Evolutionary conservation across 1,284 basidiomycete genomes (phyloP).

Genomic region (Trichosporon sp.): DNA sequence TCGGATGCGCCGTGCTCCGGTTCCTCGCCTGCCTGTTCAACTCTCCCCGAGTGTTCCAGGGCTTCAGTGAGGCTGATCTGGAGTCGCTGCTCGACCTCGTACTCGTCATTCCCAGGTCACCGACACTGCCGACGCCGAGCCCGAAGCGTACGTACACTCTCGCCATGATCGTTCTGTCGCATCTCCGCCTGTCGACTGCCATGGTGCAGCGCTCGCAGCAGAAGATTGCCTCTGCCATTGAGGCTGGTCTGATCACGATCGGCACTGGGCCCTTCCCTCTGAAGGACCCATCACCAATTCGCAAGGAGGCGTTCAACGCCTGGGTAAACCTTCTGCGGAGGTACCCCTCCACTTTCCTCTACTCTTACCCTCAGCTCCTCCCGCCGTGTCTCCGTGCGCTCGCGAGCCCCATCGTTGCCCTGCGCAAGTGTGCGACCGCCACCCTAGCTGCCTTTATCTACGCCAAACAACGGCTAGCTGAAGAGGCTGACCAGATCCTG

Average conservation of each 20-base stretch:
- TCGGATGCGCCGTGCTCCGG: constrained; percentile 46
- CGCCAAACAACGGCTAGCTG: constrained; percentile 38
- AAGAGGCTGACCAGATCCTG: constrained; percentile 25
- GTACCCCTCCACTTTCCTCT: constrained; percentile 50
- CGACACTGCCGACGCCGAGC: constrained; percentile 50
- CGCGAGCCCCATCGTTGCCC: constrained; percentile 27
- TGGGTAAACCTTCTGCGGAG: constrained; percentile 44
- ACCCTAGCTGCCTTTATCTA: constrained; percentile 43
- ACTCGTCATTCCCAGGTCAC: constrained; percentile 50
- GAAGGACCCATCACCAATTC: constrained; percentile 29
- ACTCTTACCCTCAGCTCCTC: constrained; percentile 44
- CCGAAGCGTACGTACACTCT: constrained; percentile 56
- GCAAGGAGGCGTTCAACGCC: constrained; percentile 49
- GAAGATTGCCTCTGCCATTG: constrained; percentile 47
- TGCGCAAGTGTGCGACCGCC: constrained; percentile 41
- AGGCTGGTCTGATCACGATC: constrained; percentile 39
- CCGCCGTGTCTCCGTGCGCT: constrained; percentile 41
- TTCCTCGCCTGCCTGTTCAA: constrained; percentile 45
- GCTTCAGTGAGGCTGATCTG: constrained; percentile 52
- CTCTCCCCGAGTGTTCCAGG: constrained; percentile 38
- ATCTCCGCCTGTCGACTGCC: constrained; percentile 43
- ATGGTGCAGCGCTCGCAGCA: constrained; percentile 43
- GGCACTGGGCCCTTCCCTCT: constrained; percentile 20
- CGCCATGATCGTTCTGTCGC: constrained; percentile 48
- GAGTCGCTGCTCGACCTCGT: constrained; percentile 47